These are phyloP conservation scores for Laetiporus sulphureus DNA, from an alignment of 1,284 basidiomycete genomes.

Conservation along the genomic window DNA sequence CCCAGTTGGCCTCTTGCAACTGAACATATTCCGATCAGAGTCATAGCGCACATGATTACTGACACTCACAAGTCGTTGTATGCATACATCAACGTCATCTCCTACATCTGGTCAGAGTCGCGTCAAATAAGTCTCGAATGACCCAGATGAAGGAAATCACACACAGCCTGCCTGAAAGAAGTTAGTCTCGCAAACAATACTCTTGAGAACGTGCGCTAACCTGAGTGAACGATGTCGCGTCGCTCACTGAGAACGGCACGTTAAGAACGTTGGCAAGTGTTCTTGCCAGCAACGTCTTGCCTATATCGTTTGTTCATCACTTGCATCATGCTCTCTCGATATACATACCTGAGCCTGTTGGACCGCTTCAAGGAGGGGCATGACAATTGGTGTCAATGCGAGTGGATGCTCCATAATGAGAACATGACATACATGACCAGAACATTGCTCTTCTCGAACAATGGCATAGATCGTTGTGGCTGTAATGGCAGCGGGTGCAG, in stretches of 20 bases:
- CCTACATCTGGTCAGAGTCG: conserved; percentile 65
- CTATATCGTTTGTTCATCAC: conserved; percentile 34
- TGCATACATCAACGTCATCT: conserved; percentile 89
- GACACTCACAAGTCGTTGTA: conserved; percentile 66
- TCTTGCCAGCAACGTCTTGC: conserved; percentile 83
- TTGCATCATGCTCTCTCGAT: conserved; percentile 10
- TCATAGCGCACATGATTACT: not conserved
- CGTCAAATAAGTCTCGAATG: not conserved
- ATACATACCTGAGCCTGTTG: conserved; percentile 69
- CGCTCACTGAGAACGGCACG: conserved; percentile 86
- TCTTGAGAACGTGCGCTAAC: conserved; percentile 29
- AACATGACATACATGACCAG: conserved; percentile 64
- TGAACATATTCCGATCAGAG: conserved; percentile 21
- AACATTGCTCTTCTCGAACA: conserved; percentile 92
- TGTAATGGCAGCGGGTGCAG: conserved; percentile 34
- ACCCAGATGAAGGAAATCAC: conserved; percentile 24
- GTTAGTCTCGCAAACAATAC: conserved; percentile 5
- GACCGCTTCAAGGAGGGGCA: too few relatives aligned
- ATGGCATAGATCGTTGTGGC: conserved; percentile 38
- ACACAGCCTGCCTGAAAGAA: conserved; percentile 64
- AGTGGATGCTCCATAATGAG: not conserved
- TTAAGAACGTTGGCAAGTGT: conserved; percentile 84
- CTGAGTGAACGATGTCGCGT: conserved; percentile 82
- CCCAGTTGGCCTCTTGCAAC: conserved; percentile 84
- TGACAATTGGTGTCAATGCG: too few relatives aligned